These are phyloP conservation scores for Leishmania major DNA, from an alignment of 208 protist species.

Conservation along the genomic window DNA sequence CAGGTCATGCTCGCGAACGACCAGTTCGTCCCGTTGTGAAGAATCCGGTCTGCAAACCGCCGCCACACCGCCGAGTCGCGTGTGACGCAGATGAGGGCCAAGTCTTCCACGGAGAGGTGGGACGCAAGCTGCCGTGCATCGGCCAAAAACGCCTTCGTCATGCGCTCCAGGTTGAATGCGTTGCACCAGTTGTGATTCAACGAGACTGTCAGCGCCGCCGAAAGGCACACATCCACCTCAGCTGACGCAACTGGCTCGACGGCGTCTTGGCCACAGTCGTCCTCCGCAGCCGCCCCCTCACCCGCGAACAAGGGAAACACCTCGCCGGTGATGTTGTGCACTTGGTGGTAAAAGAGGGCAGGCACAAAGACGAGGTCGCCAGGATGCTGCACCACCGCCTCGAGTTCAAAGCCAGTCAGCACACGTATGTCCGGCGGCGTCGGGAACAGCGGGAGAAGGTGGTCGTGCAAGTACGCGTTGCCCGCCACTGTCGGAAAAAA, in stretches of 20 bases:
- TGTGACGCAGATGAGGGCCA: conserved; percentile 41
- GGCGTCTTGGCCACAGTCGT: background rate
- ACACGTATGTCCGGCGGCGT: conserved; percentile 66
- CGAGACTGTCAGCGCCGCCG: conserved; percentile 50
- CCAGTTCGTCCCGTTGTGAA: conserved; percentile 73
- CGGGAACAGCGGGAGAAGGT: conserved; percentile 35
- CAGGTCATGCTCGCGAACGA: conserved; percentile 48
- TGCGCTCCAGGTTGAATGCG: conserved; percentile 57
- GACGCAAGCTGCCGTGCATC: conserved; percentile 44
- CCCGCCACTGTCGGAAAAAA: conserved; percentile 64
- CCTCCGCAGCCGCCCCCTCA: background rate
- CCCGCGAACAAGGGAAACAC: conserved; percentile 9
- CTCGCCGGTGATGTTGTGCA: conserved; percentile 78
- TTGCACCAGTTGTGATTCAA: conserved; percentile 93
- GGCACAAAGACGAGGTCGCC: conserved; percentile 90
- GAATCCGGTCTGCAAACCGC: conserved; percentile 50
- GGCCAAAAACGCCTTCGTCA: conserved; percentile 54
- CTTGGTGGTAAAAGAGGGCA: conserved; percentile 72
- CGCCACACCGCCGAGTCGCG: conserved; percentile 40
- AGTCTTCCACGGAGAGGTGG: conserved; percentile 46
- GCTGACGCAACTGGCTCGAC: background rate
- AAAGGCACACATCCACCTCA: background rate
- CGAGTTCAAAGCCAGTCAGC: conserved; percentile 49
- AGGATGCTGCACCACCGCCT: conserved; percentile 57
- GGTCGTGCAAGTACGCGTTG: conserved; percentile 48